These are phyloP conservation scores for Blumeria graminis DNA, from an alignment of 2,329 filamentous ascomycete genomes.

Conservation along the genomic window DNA sequence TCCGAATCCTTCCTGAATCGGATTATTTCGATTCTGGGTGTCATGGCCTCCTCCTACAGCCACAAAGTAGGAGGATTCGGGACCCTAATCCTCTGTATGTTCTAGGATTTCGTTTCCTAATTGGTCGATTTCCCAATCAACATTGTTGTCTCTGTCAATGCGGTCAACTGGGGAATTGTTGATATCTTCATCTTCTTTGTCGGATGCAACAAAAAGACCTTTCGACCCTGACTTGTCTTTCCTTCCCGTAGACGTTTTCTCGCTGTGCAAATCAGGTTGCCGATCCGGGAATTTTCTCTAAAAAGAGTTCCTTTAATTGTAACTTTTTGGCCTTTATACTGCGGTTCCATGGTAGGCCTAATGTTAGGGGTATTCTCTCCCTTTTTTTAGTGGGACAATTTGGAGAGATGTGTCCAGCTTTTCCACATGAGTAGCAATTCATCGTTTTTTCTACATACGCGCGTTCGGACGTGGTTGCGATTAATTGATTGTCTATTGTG, in stretches of 20 bases:
- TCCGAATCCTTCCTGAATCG: neutral
- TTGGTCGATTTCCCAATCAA: neutral
- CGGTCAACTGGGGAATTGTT: neutral
- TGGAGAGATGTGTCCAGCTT: neutral
- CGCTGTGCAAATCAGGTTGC: neutral
- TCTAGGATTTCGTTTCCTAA: neutral
- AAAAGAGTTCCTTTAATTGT: neutral
- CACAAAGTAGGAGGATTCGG: conserved; percentile 1
- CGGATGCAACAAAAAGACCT: neutral
- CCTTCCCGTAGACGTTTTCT: neutral
- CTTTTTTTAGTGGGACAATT: neutral
- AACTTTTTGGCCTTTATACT: neutral
- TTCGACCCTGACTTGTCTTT: neutral
- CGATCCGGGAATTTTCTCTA: neutral
- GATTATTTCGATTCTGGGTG: neutral
- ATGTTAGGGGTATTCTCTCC: too few relatives aligned
- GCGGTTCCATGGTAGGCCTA: too few relatives aligned
- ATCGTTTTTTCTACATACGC: neutral
- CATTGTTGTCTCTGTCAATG: neutral
- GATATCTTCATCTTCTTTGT: neutral
- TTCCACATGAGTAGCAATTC: neutral
- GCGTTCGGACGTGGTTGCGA: neutral
- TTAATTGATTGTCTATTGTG: neutral
- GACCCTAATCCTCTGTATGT: neutral
- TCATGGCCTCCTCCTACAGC: neutral